These are phyloP conservation scores for Magnolia sinica DNA, from an alignment of 164 flowering plant genomes.

Conservation along the genomic window DNA sequence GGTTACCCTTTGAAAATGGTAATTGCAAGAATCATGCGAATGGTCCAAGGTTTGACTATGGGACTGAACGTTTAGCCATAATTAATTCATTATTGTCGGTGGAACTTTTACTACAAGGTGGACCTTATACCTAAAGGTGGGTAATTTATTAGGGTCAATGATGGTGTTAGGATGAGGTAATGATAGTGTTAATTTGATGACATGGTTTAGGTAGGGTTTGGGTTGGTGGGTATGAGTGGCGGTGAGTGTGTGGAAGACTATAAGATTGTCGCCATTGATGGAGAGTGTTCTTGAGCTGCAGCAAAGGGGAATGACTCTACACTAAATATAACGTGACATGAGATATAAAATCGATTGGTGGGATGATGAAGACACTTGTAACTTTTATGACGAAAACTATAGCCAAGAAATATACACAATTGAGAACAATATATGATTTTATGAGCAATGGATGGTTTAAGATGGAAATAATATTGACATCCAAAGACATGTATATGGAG, in stretches of 20 bases:
- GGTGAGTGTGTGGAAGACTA: too few relatives aligned
- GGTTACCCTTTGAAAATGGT: background rate
- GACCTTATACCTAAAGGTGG: too few relatives aligned
- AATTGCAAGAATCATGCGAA: background rate
- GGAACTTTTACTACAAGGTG: background rate
- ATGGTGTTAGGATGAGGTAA: too few relatives aligned
- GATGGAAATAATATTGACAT: background rate
- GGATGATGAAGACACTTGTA: background rate
- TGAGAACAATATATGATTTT: background rate
- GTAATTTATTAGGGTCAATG: too few relatives aligned
- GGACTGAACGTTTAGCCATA: background rate
- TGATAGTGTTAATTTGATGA: too few relatives aligned
- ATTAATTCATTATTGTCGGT: background rate
- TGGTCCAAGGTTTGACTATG: too few relatives aligned
- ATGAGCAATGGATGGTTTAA: background rate
- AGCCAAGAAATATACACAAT: background rate
- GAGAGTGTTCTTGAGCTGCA: too few relatives aligned
- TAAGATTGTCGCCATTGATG: too few relatives aligned
- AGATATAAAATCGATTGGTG: background rate
- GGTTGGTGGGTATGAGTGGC: too few relatives aligned
- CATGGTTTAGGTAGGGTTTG: too few relatives aligned
- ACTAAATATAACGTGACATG: background rate
- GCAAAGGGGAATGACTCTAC: background rate
- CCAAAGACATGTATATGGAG: background rate
- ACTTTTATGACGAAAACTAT: background rate